Evolutionary conservation across 805 yeast genomes (phyloP), one percentile per base, ranked within the genome.

Genomic region (Candida lessepsii): DNA sequence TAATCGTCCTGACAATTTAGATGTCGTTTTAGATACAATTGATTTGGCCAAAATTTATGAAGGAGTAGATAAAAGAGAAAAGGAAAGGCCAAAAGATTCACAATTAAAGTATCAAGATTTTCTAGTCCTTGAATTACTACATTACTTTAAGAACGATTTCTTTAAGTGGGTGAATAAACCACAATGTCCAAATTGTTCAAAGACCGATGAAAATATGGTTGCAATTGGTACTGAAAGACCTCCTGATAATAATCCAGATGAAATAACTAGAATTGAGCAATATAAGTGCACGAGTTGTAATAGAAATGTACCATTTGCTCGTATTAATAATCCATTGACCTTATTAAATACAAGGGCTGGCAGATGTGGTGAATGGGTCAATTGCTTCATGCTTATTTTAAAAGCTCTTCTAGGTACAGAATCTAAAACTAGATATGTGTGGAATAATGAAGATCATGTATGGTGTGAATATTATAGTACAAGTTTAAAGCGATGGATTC

Each of bases 351-450:
- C 83, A 0, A 65, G 87, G 30, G 56, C 57, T 24, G 98, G 98
- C 0, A 70, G 98, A 35, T 91, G 98, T 61, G 98, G 98, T 1
- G 98, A 91, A 58, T 91, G 96, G 95, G 91, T 90, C 40, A 85
- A 86, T 50, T 79, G 91, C 47, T 89, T 90, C 56, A 72, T 85
- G 32, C 65, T 87, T 25, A 62, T 89, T 2, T 63, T 90, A 39
- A 70, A 80, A 19, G 78, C 96, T 0, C 63, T 90, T 30, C 67
- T 78, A 19, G 76, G 78, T 1, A 40, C 54, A 2, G 61, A 56
- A 15, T 46, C 53, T 11, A 49, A 52, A n/a, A 43, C 61, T 10
- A 63, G 98, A 37, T 89, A 83, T 53, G 65, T 90, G 2, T 86
- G 95, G 95, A 89, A 88, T 58, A 67, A 76, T 6, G 98, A 91